A percentile compares a stretch with the other conserved stretches of the same genome.
These are phyloP conservation scores for Dactylellina leptospora DNA, from an alignment of 2,329 filamentous ascomycete genomes.

Conservation along the genomic window DNA sequence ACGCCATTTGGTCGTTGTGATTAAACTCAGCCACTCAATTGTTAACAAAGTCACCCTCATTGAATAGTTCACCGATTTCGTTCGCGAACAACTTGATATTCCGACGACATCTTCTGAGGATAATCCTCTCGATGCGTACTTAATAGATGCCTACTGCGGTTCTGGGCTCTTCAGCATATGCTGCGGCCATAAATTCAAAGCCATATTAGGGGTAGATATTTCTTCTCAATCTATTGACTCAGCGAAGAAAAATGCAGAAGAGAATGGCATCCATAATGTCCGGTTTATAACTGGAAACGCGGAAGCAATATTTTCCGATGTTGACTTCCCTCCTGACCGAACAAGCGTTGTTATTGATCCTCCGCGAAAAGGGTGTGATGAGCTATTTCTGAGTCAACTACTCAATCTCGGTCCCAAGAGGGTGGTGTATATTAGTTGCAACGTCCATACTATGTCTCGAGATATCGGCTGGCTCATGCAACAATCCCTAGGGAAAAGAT, in stretches of 20 bases:
- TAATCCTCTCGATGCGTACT: constrained; percentile 72
- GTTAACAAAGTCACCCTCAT: neutral
- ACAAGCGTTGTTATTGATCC: constrained; percentile 96
- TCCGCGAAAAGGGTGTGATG: constrained; percentile 93
- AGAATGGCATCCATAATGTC: constrained; percentile 79
- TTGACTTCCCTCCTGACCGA: constrained; percentile 77
- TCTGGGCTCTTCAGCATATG: constrained; percentile 97
- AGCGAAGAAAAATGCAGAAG: constrained; percentile 78
- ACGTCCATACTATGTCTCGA: constrained; percentile 95
- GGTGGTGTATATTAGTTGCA: constrained; percentile 94
- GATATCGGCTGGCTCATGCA: constrained; percentile 88
- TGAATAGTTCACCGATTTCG: constrained; percentile 55
- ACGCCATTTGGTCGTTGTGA: neutral
- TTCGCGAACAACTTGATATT: constrained; percentile 56
- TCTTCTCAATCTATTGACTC: constrained; percentile 78
- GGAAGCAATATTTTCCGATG: constrained; percentile 77
- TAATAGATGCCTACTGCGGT: constrained; percentile 97
- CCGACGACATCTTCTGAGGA: constrained; percentile 59
- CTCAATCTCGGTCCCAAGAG: constrained; percentile 78
- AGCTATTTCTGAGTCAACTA: constrained; percentile 81
- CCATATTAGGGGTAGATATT: constrained; percentile 79
- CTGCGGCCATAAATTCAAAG: constrained; percentile 71
- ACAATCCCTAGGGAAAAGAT: constrained; percentile 69
- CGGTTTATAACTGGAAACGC: constrained; percentile 91
- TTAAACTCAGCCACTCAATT: neutral